Evolutionary conservation across 2,329 filamentous ascomycete species (phyloP).

Genomic region (Elsinoe necatrix): DNA sequence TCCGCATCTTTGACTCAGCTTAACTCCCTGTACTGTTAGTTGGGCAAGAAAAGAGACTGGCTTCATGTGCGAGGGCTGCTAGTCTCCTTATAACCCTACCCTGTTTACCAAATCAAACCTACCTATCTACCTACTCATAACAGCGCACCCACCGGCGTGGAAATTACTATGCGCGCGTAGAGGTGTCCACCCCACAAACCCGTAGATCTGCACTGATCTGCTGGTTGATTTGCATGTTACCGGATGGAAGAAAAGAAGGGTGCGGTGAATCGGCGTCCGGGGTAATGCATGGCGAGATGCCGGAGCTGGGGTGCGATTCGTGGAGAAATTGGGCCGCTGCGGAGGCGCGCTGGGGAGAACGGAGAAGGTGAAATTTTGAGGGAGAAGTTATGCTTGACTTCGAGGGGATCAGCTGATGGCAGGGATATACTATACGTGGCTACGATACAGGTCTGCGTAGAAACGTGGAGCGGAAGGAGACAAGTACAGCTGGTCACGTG

Average conservation of each 20-base stretch:
- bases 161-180: background rate
- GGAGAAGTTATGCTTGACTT: background rate
- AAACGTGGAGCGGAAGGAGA: too few relatives aligned
- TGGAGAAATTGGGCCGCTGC: background rate
- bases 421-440: too few relatives aligned
- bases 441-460: too few relatives aligned
- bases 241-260: background rate
- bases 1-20: too few relatives aligned
- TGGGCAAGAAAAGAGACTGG: too few relatives aligned
- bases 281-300: background rate
- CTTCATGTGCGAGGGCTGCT: too few relatives aligned
- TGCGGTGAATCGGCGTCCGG: background rate
- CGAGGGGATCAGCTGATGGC: too few relatives aligned
- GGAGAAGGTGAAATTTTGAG: background rate
- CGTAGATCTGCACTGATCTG: background rate
- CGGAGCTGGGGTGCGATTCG: background rate
- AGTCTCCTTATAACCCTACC: background rate
- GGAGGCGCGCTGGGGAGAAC: background rate
- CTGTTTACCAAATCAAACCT: too few relatives aligned
- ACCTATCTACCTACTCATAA: background rate
- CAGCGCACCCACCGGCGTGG: background rate
- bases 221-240: background rate
- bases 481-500: background rate
- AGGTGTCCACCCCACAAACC: background rate
- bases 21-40: too few relatives aligned